These are phyloP conservation scores for Trichosphaerium sp. DNA, from an alignment of 78 protist species.

Conservation along the genomic window DNA sequence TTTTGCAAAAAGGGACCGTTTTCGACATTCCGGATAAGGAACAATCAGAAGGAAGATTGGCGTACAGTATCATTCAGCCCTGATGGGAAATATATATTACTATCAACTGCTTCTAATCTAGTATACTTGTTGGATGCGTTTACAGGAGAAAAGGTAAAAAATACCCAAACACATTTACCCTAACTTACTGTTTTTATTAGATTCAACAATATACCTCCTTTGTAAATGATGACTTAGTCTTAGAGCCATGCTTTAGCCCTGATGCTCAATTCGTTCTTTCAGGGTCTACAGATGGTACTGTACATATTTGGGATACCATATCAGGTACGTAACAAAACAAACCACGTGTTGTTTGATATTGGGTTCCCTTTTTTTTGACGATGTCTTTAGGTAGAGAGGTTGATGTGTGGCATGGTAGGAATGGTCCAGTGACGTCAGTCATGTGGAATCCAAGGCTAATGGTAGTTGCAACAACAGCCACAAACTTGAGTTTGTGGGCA, in stretches of 20 bases:
- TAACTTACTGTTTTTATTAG: neutral
- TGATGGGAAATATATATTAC: constrained; percentile 49
- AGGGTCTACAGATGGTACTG: constrained; percentile 56
- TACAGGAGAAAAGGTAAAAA: constrained; percentile 26
- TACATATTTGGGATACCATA: constrained; percentile 51
- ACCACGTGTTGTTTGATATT: too few species aligned
- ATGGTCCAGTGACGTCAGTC: constrained; percentile 48
- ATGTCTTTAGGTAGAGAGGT: constrained; percentile 31
- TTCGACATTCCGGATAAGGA: neutral
- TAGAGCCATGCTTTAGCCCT: constrained; percentile 61
- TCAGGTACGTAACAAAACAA: too few species aligned
- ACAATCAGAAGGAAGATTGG: too few species aligned
- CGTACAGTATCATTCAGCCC: constrained; percentile 35
- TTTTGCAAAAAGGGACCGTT: constrained; percentile 18
- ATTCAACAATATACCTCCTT: constrained; percentile 34
- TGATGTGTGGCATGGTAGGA: constrained; percentile 46
- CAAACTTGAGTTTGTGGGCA: constrained; percentile 52
- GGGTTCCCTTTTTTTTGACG: too few species aligned
- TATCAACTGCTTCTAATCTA: constrained; percentile 21
- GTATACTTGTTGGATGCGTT: constrained; percentile 48
- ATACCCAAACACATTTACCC: neutral
- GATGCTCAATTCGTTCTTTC: constrained; percentile 56
- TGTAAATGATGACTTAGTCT: constrained; percentile 18
- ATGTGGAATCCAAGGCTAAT: constrained; percentile 58
- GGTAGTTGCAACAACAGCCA: constrained; percentile 54